Conservation (phyloP, 768 basidiomycete genomes). For the Lyophyllum semitale region DNA sequence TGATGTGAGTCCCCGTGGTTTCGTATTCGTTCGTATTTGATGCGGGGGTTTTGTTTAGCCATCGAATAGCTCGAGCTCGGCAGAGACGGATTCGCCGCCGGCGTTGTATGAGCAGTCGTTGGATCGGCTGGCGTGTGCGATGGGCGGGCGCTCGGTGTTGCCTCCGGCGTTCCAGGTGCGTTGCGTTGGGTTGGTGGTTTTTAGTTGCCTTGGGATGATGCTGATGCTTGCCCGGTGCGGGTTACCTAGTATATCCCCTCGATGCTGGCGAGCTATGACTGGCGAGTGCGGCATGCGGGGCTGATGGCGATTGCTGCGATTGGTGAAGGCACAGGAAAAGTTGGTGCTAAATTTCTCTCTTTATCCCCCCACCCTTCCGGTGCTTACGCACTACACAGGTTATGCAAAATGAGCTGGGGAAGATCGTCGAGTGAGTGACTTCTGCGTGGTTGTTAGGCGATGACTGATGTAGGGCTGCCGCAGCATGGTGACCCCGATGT, state of each 20-base stretch:
- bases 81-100: conserved; percentile 63
- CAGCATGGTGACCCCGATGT: conserved; percentile 72
- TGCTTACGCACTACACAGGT: conserved; percentile 38
- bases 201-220: background rate
- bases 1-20: conserved; percentile 80
- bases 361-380: background rate
- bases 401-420: conserved; percentile 80
- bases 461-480: background rate
- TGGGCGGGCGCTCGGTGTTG: conserved; percentile 75
- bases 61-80: conserved; percentile 58
- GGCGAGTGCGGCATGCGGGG: conserved; percentile 84
- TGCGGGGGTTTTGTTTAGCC: conserved; percentile 42
- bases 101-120: conserved; percentile 82
- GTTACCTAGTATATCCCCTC: conserved; percentile 74
- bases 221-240: background rate
- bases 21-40: conserved; percentile 5
- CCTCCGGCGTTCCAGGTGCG: conserved; percentile 72
- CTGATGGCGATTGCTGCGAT: conserved; percentile 86
- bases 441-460: background rate
- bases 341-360: conserved; percentile 22
- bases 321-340: conserved; percentile 81
- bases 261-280: conserved; percentile 81
- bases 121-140: conserved; percentile 78
- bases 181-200: background rate
- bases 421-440: conserved; percentile 70